These are phyloP conservation scores for Apophysomyces variabilis DNA, from an alignment of 371 early-diverging fungal genomes.

Conservation along the genomic window DNA sequence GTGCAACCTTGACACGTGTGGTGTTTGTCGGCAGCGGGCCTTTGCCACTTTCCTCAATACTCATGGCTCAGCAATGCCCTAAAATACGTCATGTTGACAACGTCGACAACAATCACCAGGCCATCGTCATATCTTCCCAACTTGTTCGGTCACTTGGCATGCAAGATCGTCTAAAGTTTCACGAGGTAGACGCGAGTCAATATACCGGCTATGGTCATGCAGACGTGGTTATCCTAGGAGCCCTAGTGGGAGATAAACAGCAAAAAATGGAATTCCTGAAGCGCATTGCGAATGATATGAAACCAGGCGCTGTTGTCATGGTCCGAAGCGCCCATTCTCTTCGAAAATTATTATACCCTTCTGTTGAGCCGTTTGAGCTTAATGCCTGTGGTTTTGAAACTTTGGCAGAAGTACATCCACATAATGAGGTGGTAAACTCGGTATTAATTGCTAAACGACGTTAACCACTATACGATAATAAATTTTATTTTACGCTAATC, in stretches of 20 bases:
- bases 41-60: conserved; percentile 44
- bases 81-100: conserved; percentile 23
- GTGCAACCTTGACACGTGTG: conserved; percentile 24
- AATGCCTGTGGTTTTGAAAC: conserved; percentile 31
- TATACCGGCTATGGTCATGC: conserved; percentile 23
- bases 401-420: conserved; percentile 32
- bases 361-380: conserved; percentile 26
- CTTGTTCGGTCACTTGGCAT: conserved; percentile 23
- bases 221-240: conserved; percentile 43
- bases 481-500: too few relatives aligned
- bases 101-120: conserved; percentile 30
- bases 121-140: conserved; percentile 23
- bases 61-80: conserved; percentile 27
- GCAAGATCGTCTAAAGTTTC: conserved; percentile 18
- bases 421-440: conserved; percentile 44
- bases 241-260: conserved; percentile 33
- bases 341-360: conserved; percentile 38
- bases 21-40: conserved; percentile 53
- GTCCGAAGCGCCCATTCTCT: conserved; percentile 44
- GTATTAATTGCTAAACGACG: conserved; percentile 36
- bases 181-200: conserved; percentile 21
- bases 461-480: not conserved
- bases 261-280: conserved; percentile 29
- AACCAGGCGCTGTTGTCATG: conserved; percentile 31
- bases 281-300: conserved; percentile 29